Base-by-base conservation (phyloP, 495 filamentous ascomycete species). In the Darksidea phi region DNA sequence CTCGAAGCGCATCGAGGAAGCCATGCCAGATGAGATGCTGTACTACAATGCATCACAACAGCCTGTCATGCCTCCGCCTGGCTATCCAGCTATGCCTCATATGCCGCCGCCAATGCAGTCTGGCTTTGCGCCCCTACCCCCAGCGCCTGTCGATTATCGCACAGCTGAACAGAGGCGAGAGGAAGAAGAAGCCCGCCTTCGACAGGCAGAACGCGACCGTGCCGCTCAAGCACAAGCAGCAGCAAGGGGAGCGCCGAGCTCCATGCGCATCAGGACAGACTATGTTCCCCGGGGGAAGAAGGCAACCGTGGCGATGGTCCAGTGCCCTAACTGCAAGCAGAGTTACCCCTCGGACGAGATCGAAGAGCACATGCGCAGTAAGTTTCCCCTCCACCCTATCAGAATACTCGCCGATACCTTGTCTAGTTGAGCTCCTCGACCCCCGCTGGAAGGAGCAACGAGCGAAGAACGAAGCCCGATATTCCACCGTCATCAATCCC, bases 391-490 rank as follows among this genome's bases (percentile, higher is more conserved):
- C 48, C 32, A 23, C 37, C 46, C 58, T 57, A 49, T 24, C 2
- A 37, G 7, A 49, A 21, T 20, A 32, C n/a, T 46, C 63, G 18
- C 60, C 66, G 58, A 57, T 57, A 6, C 12, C 24, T 21, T 54
- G 50, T 58, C 67, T 51, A 84, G 82, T 96, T 71, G 94, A 98
- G 73, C 81, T 97, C 13, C 84, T 98, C 49, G 94, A 97, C 71
- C 92, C 94, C 0, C 84, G 87, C 34, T 98, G 95, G 94, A 94
- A 95, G 73, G 91, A 97, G 71, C 91, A 97, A 72, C 88, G 89
- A 52, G 88, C 88, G 59, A 95, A 95, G 69, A 84, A 88, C 12
- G 90, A 95, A 21, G 84, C 87, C 11, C 84, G 94, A 57, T 89
- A 84, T 65, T 83, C 90, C 7, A 91, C 90, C 0, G 96, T 91